These are phyloP conservation scores for Aspergillus biplanus DNA, from an alignment of 495 filamentous ascomycete species.

Conservation along the genomic window DNA sequence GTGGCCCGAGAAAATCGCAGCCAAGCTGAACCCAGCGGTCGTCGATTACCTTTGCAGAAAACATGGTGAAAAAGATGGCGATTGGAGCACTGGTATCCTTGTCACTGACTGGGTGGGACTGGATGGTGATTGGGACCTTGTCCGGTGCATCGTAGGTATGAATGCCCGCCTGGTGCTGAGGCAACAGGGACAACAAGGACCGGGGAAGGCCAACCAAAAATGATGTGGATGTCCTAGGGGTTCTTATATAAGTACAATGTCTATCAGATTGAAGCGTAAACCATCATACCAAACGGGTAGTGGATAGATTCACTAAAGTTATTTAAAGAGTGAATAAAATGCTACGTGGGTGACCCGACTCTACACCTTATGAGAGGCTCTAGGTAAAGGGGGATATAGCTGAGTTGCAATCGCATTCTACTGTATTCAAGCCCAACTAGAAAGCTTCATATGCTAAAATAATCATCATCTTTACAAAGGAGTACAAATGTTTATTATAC, in stretches of 20 bases:
- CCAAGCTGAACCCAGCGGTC: conserved; percentile 87
- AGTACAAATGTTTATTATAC: conserved; percentile 40
- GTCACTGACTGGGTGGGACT: conserved; percentile 93
- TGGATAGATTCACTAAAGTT: too few relatives aligned
- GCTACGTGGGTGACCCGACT: too few relatives aligned
- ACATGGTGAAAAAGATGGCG: conserved; percentile 58
- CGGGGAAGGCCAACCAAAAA: background rate
- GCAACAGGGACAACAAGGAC: conserved; percentile 17
- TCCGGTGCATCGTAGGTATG: conserved; percentile 87
- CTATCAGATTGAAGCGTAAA: too few relatives aligned
- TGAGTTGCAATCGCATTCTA: conserved; percentile 16
- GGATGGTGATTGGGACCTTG: conserved; percentile 91
- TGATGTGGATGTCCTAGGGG: background rate
- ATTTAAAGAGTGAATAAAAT: too few relatives aligned
- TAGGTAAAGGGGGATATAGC: background rate
- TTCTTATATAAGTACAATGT: background rate
- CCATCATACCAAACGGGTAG: too few relatives aligned
- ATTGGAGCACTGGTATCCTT: conserved; percentile 87
- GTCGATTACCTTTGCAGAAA: conserved; percentile 75
- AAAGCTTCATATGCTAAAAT: conserved; percentile 25
- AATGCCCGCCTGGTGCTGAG: conserved; percentile 73
- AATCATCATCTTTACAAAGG: conserved; percentile 26
- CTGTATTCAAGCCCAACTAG: conserved; percentile 9
- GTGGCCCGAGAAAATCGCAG: conserved; percentile 95
- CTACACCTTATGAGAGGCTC: too few relatives aligned